Percentiles rank a stretch among this genome's conserved stretches.
These are phyloP conservation scores for Globisporangium middletonii DNA, from an alignment of 352 stramenopile species.

Conservation along the genomic window DNA sequence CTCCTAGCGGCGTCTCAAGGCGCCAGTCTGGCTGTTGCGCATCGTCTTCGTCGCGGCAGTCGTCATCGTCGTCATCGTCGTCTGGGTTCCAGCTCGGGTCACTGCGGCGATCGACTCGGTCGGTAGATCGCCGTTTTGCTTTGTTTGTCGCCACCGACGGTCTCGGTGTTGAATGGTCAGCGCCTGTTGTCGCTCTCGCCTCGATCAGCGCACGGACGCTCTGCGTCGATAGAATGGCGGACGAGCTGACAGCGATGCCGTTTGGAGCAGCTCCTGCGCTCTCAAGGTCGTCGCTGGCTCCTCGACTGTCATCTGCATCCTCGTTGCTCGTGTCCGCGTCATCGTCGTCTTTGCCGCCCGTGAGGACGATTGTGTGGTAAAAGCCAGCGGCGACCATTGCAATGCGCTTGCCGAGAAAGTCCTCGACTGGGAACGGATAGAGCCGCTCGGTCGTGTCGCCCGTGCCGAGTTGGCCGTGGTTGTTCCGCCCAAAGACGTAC, in stretches of 20 bases:
- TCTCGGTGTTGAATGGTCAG: not conserved
- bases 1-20: not conserved
- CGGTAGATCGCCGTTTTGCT: conserved; percentile 2
- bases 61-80: conserved; percentile 22
- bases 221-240: conserved; percentile 6
- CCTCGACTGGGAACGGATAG: conserved; percentile 81
- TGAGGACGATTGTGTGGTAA: conserved; percentile 91
- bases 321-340: conserved; percentile 14
- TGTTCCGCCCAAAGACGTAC: conserved; percentile 93
- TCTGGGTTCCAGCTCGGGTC: conserved; percentile 21
- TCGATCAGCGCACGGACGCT: conserved; percentile 10
- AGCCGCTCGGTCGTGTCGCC: conserved; percentile 86
- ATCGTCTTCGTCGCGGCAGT: conserved; percentile 43
- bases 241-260: not conserved
- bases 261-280: not conserved
- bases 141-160: conserved; percentile 4
- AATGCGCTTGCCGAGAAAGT: conserved; percentile 88
- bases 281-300: not conserved
- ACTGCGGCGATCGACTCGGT: not conserved
- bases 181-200: too few species aligned
- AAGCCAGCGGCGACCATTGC: conserved; percentile 88
- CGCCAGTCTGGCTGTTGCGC: not conserved
- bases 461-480: conserved; percentile 91
- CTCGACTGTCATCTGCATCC: not conserved
- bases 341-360: conserved; percentile 64